Conservation (phyloP, 2,329 filamentous ascomycete genomes). For the Nemania abortiva region DNA sequence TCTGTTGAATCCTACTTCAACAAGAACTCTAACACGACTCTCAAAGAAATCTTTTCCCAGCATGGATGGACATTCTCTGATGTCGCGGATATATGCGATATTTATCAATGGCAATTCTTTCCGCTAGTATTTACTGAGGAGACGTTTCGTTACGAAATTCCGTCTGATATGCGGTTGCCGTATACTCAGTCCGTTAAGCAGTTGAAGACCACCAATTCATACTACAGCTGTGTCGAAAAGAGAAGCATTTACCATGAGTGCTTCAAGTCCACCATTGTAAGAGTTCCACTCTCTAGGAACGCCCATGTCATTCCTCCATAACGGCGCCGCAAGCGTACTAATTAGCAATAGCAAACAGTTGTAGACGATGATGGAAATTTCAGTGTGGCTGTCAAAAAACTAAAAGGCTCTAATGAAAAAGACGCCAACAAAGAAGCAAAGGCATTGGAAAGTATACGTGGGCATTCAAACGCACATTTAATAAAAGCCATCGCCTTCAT, state of each 20-base stretch:
- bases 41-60: slow-evolving; percentile 7
- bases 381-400: slow-evolving; percentile 16
- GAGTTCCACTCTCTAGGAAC: not conserved
- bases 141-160: slow-evolving; percentile 4
- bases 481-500: slow-evolving; percentile 22
- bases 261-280: slow-evolving; percentile 13
- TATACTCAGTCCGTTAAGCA: slow-evolving; percentile 1
- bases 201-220: not conserved
- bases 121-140: slow-evolving; percentile 18
- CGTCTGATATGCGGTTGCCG: slow-evolving; percentile 9
- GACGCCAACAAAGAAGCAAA: slow-evolving; percentile 1
- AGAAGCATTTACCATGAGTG: slow-evolving; percentile 14
- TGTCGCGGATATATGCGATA: not conserved
- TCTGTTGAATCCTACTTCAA: slow-evolving; percentile 11
- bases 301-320: not conserved
- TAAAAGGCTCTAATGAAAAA: not conserved
- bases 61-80: not conserved
- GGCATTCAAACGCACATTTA: not conserved
- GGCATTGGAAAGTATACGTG: not conserved
- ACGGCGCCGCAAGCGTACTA: not conserved
- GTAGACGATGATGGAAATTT: not conserved
- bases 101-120: slow-evolving; percentile 20
- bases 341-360: slow-evolving; percentile 10
- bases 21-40: not conserved
- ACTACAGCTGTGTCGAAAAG: slow-evolving; percentile 16